phyloP scores from a whole-genome alignment of 257 asterid genomes.

The Solanum bukasovii region DNA sequence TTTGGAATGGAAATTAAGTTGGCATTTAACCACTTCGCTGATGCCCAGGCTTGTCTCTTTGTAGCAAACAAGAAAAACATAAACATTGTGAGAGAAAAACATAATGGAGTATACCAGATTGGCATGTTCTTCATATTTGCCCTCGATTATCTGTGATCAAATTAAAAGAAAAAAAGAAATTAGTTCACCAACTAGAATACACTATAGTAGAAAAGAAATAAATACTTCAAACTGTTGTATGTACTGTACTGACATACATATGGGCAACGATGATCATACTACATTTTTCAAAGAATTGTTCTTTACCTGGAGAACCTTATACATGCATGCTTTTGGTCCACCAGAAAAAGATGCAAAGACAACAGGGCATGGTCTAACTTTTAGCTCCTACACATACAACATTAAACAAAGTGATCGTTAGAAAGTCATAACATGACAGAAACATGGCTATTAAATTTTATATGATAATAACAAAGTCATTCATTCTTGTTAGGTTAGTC shows the following conservation, averaged over 20 bases:
- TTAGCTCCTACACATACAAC: constrained; percentile 54
- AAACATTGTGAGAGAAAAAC: not conserved
- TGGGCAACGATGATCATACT: not conserved
- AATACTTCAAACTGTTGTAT: not conserved
- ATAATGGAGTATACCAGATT: constrained; percentile 37
- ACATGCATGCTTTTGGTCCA: constrained; percentile 96
- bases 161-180: not conserved
- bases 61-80: not conserved
- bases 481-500: not conserved
- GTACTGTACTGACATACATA: not conserved
- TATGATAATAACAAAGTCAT: not conserved
- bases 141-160: constrained; percentile 73
- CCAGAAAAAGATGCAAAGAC: constrained; percentile 94
- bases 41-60: not conserved
- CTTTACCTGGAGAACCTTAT: constrained; percentile 84
- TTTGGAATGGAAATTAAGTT: not conserved
- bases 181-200: not conserved
- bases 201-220: not conserved
- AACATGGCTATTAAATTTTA: not conserved
- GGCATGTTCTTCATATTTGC: constrained; percentile 47
- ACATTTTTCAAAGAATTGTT: not conserved
- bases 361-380: constrained; percentile 74
- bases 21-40: not conserved
- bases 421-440: not conserved
- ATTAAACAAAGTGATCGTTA: not conserved